Evolutionary conservation across 257 asterid genomes (phyloP), one percentile per base, ranked within the genome.

Genomic region (Nicotiana sylvestris): DNA sequence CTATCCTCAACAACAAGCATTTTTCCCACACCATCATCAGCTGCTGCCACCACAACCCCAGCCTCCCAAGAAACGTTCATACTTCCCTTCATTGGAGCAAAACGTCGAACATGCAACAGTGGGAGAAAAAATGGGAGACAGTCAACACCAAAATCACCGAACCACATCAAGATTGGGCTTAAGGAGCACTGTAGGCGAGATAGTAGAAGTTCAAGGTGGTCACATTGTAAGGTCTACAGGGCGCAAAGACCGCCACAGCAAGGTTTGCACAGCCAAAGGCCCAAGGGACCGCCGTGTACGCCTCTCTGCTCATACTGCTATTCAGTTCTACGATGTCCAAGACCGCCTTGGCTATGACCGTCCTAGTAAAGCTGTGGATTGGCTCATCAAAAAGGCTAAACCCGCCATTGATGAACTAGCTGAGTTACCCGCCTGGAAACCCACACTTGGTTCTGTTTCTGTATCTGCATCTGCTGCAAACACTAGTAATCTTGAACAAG

Each of bases 301-400:
- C 83, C 97, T 96, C 51, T 94, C 99, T n/a, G 99, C 99, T 3
- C 97, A 92, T 83, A 96, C 99, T 11, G 99, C 99, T 35, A 96
- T 96, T 76, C 98, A 96, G 49, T 96, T 96, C 87, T 96, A 96
- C 87, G 99, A 96, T 80, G 99, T 96, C 5, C 99, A 96, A 56
- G 99, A 96, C 90, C 95, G 99, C 72, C 94, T 96, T 3, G 99
- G 99, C 57, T 94, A 93, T 81, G 99, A 96, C 91, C 94, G 99
- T 27, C 99, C 99, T n/a, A 96, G 99, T 84, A 96, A 96, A 82
- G 99, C 99, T 4, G 99, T 96, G 6, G 99, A 96, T 82, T 96
- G 99, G 99, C 90, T 96, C 32, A 96, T 96, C 37, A 93, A 93
- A 81, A 92, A 96, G 66, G 99, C 99, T 4, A 92, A 96, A 77